Conservation (phyloP, 805 yeast species). For the Lachancea fermentati region DNA sequence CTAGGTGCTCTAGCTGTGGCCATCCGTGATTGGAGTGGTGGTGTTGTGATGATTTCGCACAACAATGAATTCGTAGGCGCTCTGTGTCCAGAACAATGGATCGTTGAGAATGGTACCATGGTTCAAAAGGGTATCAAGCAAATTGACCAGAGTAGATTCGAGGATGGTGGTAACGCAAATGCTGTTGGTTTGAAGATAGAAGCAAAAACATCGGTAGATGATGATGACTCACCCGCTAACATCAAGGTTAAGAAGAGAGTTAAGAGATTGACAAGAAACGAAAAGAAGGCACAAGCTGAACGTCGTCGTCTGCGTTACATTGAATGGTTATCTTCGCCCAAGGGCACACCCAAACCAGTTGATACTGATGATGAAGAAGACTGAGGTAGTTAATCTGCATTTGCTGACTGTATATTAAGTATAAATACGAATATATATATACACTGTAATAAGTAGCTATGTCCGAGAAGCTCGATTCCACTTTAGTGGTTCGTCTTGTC, state of each 20-base stretch:
- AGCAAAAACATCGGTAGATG: constrained; percentile 41
- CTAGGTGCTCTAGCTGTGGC: constrained; percentile 97
- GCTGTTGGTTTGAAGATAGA: constrained; percentile 44
- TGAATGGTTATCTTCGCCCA: constrained; percentile 93
- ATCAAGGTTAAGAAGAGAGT: constrained; percentile 88
- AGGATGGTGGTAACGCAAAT: constrained; percentile 59
- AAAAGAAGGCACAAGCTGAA: constrained; percentile 83
- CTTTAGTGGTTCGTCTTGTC: no score
- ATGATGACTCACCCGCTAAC: constrained; percentile 91
- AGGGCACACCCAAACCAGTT: constrained; percentile 94
- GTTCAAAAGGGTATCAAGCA: constrained; percentile 75
- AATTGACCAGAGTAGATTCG: constrained; percentile 75
- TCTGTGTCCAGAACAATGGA: constrained; percentile 97
- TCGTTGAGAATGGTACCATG: constrained; percentile 86
- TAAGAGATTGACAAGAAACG: constrained; percentile 97
- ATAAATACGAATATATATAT: background rate
- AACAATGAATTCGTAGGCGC: constrained; percentile 97
- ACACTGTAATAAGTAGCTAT: constrained; percentile 9
- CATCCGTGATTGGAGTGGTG: constrained; percentile 96
- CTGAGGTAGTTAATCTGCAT: background rate
- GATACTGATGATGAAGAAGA: constrained; percentile 90
- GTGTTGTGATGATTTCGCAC: constrained; percentile 98
- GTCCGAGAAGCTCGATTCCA: no score
- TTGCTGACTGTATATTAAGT: background rate
- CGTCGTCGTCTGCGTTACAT: constrained; percentile 91